Evolutionary conservation across 352 stramenopile species (phyloP).

Genomic region (Phytophthora citricola): DNA sequence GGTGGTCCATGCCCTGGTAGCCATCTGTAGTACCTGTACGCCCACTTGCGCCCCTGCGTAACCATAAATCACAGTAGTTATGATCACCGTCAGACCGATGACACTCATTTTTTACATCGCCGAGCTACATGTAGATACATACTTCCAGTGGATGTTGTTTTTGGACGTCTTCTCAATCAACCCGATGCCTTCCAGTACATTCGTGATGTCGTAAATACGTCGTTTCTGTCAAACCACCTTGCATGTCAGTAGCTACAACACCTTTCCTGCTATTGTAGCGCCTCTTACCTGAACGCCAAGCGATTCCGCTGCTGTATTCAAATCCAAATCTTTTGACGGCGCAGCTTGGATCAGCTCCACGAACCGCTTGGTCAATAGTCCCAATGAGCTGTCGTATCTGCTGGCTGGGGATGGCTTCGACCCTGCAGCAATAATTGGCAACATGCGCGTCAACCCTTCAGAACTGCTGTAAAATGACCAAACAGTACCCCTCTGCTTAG

Average conservation of each 20-base stretch:
- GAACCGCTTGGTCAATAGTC: slow-evolving; percentile 97
- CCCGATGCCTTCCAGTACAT: slow-evolving; percentile 98
- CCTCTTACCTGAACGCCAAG: slow-evolving; percentile 76
- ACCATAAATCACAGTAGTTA: slow-evolving; percentile 2
- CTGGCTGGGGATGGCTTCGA: slow-evolving; percentile 78
- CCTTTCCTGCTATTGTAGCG: background rate
- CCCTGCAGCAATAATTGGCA: slow-evolving; percentile 10
- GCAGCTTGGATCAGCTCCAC: slow-evolving; percentile 94
- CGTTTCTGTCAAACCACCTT: slow-evolving; percentile 78
- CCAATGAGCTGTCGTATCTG: slow-evolving; percentile 96
- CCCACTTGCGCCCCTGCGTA: slow-evolving; percentile 59
- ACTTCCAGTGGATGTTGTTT: slow-evolving; percentile 99
- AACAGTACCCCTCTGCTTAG: background rate
- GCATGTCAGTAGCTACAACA: slow-evolving; percentile 6
- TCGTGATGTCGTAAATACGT: slow-evolving; percentile 99
- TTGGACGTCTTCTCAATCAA: slow-evolving; percentile 98
- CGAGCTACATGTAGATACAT: slow-evolving; percentile 30
- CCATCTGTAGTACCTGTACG: slow-evolving; percentile 52
- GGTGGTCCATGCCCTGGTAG: slow-evolving; percentile 73
- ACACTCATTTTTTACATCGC: background rate
- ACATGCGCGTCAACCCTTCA: slow-evolving; percentile 2
- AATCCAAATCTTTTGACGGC: slow-evolving; percentile 91
- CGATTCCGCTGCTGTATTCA: slow-evolving; percentile 93
- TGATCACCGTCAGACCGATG: background rate
- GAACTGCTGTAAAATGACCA: background rate